Conservation (phyloP, 345 rosid species). For the Conringia planisiliqua region DNA sequence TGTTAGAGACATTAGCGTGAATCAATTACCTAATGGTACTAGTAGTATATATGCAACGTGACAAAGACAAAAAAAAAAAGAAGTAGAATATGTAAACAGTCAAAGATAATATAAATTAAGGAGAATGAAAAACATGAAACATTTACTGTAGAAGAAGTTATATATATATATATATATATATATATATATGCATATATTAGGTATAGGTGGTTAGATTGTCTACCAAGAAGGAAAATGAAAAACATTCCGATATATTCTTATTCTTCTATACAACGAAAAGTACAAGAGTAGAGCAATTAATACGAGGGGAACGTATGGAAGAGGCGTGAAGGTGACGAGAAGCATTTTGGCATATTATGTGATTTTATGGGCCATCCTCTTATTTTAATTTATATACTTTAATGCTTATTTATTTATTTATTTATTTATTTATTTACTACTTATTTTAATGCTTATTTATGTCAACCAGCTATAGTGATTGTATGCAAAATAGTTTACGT, state of each 20-base stretch:
- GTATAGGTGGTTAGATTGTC: not conserved
- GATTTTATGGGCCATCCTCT: constrained; percentile 24
- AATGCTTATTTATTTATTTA: not conserved
- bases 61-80: no score
- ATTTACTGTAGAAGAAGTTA: no score
- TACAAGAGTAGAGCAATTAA: constrained; percentile 13
- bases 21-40: no score
- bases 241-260: constrained; percentile 9
- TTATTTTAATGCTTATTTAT: no score
- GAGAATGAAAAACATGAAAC: no score
- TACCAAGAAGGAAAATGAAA: not conserved
- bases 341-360: constrained; percentile 22
- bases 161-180: no score
- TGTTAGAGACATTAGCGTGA: no score
- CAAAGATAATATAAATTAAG: no score
- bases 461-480: not conserved
- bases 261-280: not conserved
- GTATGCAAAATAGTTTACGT: not conserved
- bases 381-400: not conserved
- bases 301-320: constrained; percentile 5
- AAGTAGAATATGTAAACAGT: no score
- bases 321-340: constrained; percentile 14
- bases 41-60: no score
- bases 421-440: no score
- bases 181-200: no score